Percentiles rank a stretch among this genome's conserved stretches.
phyloP scores from a whole-genome alignment of 2,329 filamentous ascomycete species.

The Cephalotrichum gorgonifer region DNA sequence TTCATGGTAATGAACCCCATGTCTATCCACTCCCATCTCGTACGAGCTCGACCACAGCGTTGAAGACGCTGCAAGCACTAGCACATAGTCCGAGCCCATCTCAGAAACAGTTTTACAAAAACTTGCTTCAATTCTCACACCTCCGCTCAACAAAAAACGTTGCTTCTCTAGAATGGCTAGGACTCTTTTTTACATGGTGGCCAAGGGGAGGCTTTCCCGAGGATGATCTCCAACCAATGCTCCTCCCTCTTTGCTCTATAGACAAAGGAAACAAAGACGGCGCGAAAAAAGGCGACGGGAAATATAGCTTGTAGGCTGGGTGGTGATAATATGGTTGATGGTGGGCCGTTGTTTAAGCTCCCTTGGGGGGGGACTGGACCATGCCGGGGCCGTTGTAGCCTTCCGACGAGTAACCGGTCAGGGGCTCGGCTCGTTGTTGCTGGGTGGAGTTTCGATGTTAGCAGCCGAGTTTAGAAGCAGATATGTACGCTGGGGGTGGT shows the following conservation, averaged over 20 bases:
- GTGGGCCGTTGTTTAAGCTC: constrained; percentile 24
- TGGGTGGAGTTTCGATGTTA: constrained; percentile 25
- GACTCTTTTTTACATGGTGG: constrained; percentile 5
- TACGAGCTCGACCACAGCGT: no score
- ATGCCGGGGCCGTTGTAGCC: constrained; percentile 69
- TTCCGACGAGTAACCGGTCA: constrained; percentile 72
- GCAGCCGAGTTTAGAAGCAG: background rate
- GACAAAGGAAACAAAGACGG: constrained; percentile 23
- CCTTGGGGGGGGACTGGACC: constrained; percentile 59
- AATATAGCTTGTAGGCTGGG: background rate
- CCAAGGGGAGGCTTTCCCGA: background rate
- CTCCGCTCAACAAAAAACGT: constrained; percentile 1
- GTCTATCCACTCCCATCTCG: no score
- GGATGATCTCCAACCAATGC: background rate
- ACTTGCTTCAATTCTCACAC: background rate
- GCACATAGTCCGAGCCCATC: background rate
- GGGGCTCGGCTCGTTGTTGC: constrained; percentile 76
- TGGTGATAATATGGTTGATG: background rate
- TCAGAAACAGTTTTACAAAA: background rate
- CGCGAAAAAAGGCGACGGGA: background rate
- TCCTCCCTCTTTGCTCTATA: constrained; percentile 19
- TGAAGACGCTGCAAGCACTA: no score
- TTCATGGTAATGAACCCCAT: no score
- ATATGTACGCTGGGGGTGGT: background rate
- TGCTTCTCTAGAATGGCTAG: constrained; percentile 1